Conservation (phyloP, 176 grass and related monocot species). For the Miscanthus lutarioriparius region DNA sequence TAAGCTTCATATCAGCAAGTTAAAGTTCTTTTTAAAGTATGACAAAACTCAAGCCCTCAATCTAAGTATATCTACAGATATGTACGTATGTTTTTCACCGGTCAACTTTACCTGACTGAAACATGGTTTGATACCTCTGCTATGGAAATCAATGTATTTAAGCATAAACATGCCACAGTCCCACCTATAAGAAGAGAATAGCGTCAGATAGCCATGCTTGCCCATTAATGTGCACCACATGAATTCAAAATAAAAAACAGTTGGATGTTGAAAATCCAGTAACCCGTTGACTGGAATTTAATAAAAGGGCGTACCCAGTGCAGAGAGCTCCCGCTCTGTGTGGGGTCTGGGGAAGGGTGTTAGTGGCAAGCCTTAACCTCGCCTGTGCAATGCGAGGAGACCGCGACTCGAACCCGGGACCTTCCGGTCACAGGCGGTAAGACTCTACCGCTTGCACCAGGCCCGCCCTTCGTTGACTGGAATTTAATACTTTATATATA, state of each 20-base stretch:
- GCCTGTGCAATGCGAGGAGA: too few relatives aligned
- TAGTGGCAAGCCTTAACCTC: too few relatives aligned
- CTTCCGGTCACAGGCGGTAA: too few relatives aligned
- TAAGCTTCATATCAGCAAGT: slow-evolving; percentile 11
- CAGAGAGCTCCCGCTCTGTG: too few relatives aligned
- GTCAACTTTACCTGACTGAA: slow-evolving; percentile 60
- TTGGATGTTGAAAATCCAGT: slow-evolving; percentile 12
- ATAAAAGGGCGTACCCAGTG: too few relatives aligned
- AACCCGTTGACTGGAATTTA: slow-evolving; percentile 10
- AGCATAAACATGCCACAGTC: slow-evolving; percentile 97
- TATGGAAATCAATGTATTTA: slow-evolving; percentile 79
- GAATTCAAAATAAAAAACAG: slow-evolving; percentile 17
- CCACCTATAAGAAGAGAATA: slow-evolving; percentile 53
- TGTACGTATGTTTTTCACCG: neutral
- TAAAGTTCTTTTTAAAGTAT: slow-evolving; percentile 8
- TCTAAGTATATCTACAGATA: slow-evolving; percentile 10
- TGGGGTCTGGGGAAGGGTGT: too few relatives aligned
- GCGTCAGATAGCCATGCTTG: slow-evolving; percentile 10
- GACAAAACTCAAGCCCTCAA: neutral
- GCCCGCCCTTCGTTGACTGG: neutral
- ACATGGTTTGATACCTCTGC: slow-evolving; percentile 55
- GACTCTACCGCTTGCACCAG: too few relatives aligned
- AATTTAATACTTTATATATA: slow-evolving; percentile 20
- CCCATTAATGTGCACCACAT: neutral
- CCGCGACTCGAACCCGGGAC: too few relatives aligned